Conservation (phyloP, 1,284 basidiomycete genomes). For the Trametes sp. region DNA sequence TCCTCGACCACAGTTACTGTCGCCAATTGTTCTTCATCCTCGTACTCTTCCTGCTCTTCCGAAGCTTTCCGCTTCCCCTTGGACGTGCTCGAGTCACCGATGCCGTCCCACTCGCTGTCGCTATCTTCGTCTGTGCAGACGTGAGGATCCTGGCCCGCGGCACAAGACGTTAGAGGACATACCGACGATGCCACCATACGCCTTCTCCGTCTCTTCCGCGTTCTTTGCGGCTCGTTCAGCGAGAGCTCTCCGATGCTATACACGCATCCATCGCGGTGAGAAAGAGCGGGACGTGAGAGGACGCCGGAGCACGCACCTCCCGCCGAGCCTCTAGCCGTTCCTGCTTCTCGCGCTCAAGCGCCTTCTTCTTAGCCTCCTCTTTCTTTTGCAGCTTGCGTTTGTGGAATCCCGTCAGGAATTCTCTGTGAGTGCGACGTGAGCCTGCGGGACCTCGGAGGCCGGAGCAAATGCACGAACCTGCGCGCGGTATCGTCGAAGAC, state of each 20-base stretch:
- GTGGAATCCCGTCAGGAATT: conserved; percentile 87
- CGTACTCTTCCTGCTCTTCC: conserved; percentile 62
- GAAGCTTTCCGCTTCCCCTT: conserved; percentile 40
- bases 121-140: conserved; percentile 36
- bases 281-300: conserved; percentile 1
- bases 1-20: conserved; percentile 86
- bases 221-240: conserved; percentile 76
- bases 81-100: conserved; percentile 37
- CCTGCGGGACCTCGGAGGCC: background rate
- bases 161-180: conserved; percentile 28
- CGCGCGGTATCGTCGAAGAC: conserved; percentile 82
- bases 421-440: conserved; percentile 51
- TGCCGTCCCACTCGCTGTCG: conserved; percentile 55
- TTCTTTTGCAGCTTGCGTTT: conserved; percentile 84
- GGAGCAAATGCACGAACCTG: conserved; percentile 53
- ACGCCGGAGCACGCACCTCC: conserved; percentile 58
- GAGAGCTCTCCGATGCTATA: conserved; percentile 71
- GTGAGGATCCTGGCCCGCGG: conserved; percentile 21
- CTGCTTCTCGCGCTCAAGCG: conserved; percentile 71
- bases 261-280: conserved; percentile 17
- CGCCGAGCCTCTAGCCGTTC: conserved; percentile 70
- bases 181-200: conserved; percentile 67
- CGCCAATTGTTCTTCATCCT: conserved; percentile 79
- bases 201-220: conserved; percentile 71
- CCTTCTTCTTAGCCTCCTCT: conserved; percentile 73